These are phyloP conservation scores for Schoenoplectus triqueter DNA, from an alignment of 202 grass and related monocot species.

Conservation along the genomic window DNA sequence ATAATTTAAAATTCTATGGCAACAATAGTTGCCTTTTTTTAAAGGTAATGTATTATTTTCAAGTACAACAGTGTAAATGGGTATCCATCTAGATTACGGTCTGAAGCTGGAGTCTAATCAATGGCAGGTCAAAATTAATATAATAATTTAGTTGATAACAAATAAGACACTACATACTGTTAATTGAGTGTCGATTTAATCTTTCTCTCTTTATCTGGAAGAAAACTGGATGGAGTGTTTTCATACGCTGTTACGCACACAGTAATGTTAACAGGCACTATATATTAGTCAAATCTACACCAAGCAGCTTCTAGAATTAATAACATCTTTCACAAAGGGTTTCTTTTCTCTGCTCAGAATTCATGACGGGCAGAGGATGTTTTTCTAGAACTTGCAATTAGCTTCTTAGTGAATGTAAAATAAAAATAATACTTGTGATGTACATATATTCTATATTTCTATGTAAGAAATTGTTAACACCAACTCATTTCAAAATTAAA, in stretches of 20 bases:
- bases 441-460: no score
- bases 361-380: not conserved
- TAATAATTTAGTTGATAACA: not conserved
- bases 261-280: not conserved
- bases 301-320: not conserved
- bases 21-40: not conserved
- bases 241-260: not conserved
- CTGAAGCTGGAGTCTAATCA: slow-evolving; percentile 12
- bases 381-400: not conserved
- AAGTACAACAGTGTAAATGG: not conserved
- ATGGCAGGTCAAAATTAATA: not conserved
- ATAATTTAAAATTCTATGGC: not conserved
- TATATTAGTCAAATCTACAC: not conserved
- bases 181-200: not conserved
- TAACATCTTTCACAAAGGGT: not conserved
- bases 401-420: not conserved
- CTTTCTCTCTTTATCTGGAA: not conserved
- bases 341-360: not conserved
- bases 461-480: not conserved
- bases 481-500: not conserved
- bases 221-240: not conserved
- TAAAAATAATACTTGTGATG: no score
- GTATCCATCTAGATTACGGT: slow-evolving; percentile 1
- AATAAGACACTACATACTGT: not conserved
- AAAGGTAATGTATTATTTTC: not conserved